These are phyloP conservation scores for Polysphondylium violaceum DNA, from an alignment of 78 protist species.

Conservation along the genomic window DNA sequence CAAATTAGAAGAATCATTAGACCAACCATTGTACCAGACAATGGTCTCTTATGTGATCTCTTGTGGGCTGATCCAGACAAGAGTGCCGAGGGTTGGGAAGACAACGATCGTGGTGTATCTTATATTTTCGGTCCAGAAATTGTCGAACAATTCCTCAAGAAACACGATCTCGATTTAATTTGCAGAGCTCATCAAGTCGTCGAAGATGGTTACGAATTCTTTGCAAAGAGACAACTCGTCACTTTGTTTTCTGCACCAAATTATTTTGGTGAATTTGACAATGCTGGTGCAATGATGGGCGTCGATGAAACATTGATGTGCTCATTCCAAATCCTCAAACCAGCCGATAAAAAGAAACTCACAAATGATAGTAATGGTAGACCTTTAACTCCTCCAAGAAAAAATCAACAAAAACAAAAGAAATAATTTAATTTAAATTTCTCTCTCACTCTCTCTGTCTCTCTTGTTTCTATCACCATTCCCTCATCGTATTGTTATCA, in stretches of 20 bases:
- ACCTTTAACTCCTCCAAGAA: conserved; percentile 81
- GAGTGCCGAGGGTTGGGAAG: conserved; percentile 97
- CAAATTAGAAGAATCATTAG: conserved; percentile 95
- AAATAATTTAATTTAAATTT: background rate
- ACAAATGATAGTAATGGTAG: conserved; percentile 71
- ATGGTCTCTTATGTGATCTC: conserved; percentile 99
- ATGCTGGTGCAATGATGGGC: conserved; percentile 99
- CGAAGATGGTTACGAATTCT: conserved; percentile 99
- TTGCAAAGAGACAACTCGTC: conserved; percentile 98
- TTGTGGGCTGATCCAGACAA: conserved; percentile 99
- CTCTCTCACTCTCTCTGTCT: no score
- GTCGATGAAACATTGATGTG: conserved; percentile 99
- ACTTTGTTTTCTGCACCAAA: conserved; percentile 99
- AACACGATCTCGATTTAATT: conserved; percentile 97
- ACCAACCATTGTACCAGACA: conserved; percentile 99
- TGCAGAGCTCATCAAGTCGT: conserved; percentile 99
- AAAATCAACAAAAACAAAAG: conserved; percentile 70
- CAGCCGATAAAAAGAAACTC: conserved; percentile 92
- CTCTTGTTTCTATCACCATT: no score
- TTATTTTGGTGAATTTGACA: conserved; percentile 99
- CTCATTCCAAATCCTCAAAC: conserved; percentile 98
- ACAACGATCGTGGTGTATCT: conserved; percentile 99
- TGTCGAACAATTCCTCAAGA: conserved; percentile 92
- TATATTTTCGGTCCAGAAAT: conserved; percentile 98
- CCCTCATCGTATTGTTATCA: no score